phyloP scores from a whole-genome alignment of 1,139 yeast species.

The Tardiomyces digboiensis region DNA sequence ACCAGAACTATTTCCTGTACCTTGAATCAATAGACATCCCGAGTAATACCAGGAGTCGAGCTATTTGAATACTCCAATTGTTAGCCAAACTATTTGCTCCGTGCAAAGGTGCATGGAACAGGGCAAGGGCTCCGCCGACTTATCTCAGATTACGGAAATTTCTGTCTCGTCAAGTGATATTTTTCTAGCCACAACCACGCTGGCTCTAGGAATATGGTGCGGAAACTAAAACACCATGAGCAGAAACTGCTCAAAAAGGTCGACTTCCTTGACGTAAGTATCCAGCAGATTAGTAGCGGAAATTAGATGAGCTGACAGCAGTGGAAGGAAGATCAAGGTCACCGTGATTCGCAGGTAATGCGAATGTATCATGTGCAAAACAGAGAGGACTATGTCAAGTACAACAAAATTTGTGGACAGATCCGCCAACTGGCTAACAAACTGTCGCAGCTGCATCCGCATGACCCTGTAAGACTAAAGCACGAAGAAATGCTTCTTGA shows the following conservation, averaged over 20 bases:
- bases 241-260: constrained; percentile 90
- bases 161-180: no score
- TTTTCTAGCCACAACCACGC: no score
- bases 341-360: constrained; percentile 90
- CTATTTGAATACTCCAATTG: no score
- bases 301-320: constrained; percentile 5
- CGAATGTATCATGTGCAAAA: constrained; percentile 86
- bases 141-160: no score
- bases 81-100: no score
- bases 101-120: no score
- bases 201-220: constrained; percentile 56
- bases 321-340: constrained; percentile 96
- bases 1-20: no score
- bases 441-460: constrained; percentile 72
- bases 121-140: no score
- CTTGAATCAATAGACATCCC: no score
- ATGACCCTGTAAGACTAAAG: constrained; percentile 75
- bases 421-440: constrained; percentile 80
- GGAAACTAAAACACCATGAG: constrained; percentile 91
- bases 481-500: constrained; percentile 85
- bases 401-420: constrained; percentile 87
- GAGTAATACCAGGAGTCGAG: no score
- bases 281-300: constrained; percentile 9
- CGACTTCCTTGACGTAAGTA: constrained; percentile 62
- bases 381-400: constrained; percentile 92